Evolutionary conservation across 352 stramenopile genomes (phyloP).

Genomic region (Pythium scleroteichum): DNA sequence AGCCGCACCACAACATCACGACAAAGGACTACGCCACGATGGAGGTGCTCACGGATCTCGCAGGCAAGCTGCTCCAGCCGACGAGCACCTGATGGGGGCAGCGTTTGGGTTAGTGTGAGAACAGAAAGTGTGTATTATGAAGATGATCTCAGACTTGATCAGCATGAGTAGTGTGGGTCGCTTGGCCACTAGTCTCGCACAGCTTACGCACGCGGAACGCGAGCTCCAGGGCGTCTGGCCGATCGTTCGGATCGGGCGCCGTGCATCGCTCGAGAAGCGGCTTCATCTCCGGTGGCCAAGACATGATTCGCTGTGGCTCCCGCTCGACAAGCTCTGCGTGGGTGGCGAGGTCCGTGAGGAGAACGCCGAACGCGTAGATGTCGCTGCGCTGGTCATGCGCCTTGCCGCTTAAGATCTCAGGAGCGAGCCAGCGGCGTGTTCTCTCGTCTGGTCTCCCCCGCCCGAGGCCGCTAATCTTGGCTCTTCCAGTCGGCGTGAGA

Average conservation of each 20-base stretch:
- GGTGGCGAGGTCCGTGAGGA: slow-evolving; percentile 14
- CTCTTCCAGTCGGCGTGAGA: not conserved
- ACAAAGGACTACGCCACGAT: slow-evolving; percentile 72
- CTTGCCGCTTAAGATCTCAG: slow-evolving; percentile 8
- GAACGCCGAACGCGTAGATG: slow-evolving; percentile 18
- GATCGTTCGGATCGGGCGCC: slow-evolving; percentile 18
- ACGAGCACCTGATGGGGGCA: not conserved
- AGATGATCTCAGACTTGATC: too few relatives aligned
- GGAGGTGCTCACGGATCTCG: slow-evolving; percentile 49
- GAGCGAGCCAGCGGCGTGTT: slow-evolving; percentile 11
- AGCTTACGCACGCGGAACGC: slow-evolving; percentile 21
- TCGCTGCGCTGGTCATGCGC: slow-evolving; percentile 9
- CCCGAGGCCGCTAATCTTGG: not conserved
- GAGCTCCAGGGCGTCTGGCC: slow-evolving; percentile 18
- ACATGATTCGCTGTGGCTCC: too few relatives aligned
- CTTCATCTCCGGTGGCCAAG: slow-evolving; percentile 25
- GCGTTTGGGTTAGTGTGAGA: too few relatives aligned
- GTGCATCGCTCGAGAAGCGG: slow-evolving; percentile 20
- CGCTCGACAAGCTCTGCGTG: slow-evolving; percentile 2
- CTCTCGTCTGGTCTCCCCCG: slow-evolving; percentile 11
- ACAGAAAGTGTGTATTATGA: too few relatives aligned
- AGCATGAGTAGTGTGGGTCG: too few relatives aligned
- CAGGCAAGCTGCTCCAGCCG: slow-evolving; percentile 36
- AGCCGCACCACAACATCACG: slow-evolving; percentile 53
- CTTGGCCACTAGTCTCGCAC: too few relatives aligned